Conservation (phyloP, 2,329 filamentous ascomycete genomes). For the Fusarium solani-melongenae region DNA sequence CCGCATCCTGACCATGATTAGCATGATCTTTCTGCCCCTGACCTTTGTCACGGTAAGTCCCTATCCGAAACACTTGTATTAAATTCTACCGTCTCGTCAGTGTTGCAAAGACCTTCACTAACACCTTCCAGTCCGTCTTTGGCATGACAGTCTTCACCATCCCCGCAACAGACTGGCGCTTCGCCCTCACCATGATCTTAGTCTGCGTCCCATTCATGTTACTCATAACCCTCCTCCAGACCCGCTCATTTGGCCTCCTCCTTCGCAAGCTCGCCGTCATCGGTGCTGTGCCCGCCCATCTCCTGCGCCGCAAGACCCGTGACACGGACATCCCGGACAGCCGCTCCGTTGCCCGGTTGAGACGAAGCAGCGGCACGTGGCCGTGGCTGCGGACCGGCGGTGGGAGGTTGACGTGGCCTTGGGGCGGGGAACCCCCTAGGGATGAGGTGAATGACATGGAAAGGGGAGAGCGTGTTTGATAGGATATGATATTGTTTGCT, state of each 20-base stretch:
- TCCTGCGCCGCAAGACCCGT: constrained; percentile 15
- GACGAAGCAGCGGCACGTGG: constrained; percentile 10
- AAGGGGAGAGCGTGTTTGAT: constrained; percentile 15
- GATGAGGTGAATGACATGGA: constrained; percentile 25
- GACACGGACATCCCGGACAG: constrained; percentile 36
- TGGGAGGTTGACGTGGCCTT: constrained; percentile 20
- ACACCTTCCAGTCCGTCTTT: constrained; percentile 57
- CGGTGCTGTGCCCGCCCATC: constrained; percentile 4
- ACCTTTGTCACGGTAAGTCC: constrained; percentile 66
- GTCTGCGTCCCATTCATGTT: constrained; percentile 65
- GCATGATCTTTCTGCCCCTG: constrained; percentile 70
- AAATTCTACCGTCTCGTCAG: background rate
- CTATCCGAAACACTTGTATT: background rate
- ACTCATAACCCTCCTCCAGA: constrained; percentile 59
- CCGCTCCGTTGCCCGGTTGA: constrained; percentile 25
- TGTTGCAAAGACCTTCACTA: background rate
- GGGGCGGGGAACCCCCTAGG: background rate
- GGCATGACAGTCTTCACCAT: constrained; percentile 62
- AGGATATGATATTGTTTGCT: background rate
- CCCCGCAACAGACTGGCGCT: constrained; percentile 56
- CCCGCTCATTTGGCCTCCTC: constrained; percentile 49
- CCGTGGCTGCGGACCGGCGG: background rate
- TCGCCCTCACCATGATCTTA: constrained; percentile 71
- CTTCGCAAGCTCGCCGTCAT: constrained; percentile 34
- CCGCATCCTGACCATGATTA: constrained; percentile 68